A percentile compares a stretch with the other conserved stretches of the same genome.
Evolutionary conservation across 805 yeast genomes (phyloP).

Genomic region (Yarrowia sp.): DNA sequence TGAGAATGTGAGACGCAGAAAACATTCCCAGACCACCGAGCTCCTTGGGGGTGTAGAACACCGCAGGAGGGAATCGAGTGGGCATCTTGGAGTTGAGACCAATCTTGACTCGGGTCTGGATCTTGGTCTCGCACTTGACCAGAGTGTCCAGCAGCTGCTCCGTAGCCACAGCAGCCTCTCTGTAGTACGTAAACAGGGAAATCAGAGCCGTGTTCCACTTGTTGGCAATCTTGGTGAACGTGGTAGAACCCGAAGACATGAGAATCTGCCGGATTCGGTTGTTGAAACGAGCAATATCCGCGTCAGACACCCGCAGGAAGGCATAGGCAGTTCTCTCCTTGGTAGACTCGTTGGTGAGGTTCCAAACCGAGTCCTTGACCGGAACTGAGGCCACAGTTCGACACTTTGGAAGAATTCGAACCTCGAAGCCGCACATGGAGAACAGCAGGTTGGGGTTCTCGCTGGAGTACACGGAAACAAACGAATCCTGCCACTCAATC

Average conservation of each 20-base stretch:
- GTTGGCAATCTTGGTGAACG: conserved; percentile 91
- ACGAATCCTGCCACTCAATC: conserved; percentile 78
- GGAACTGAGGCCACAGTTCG: conserved; percentile 63
- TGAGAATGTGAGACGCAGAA: conserved; percentile 93
- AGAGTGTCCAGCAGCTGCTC: conserved; percentile 76
- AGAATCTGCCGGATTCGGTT: conserved; percentile 86
- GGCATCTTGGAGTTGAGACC: conserved; percentile 99
- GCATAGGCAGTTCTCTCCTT: conserved; percentile 92
- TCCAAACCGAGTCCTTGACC: conserved; percentile 90
- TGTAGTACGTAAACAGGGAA: conserved; percentile 82
- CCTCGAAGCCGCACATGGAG: conserved; percentile 94
- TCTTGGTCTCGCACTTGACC: conserved; percentile 90
- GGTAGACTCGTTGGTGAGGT: conserved; percentile 68
- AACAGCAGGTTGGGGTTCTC: conserved; percentile 90
- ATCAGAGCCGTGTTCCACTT: conserved; percentile 95
- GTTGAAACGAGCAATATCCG: conserved; percentile 79
- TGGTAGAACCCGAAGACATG: conserved; percentile 94
- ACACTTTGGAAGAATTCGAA: conserved; percentile 79
- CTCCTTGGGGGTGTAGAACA: conserved; percentile 96
- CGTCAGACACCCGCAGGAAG: conserved; percentile 78
- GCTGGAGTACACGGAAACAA: conserved; percentile 86
- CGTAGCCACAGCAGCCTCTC: conserved; percentile 92
- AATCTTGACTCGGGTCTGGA: conserved; percentile 91
- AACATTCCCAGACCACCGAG: conserved; percentile 98
- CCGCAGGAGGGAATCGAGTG: conserved; percentile 97